Evolutionary conservation across 495 filamentous ascomycete species (phyloP).

Genomic region (Daldinia concentrica): DNA sequence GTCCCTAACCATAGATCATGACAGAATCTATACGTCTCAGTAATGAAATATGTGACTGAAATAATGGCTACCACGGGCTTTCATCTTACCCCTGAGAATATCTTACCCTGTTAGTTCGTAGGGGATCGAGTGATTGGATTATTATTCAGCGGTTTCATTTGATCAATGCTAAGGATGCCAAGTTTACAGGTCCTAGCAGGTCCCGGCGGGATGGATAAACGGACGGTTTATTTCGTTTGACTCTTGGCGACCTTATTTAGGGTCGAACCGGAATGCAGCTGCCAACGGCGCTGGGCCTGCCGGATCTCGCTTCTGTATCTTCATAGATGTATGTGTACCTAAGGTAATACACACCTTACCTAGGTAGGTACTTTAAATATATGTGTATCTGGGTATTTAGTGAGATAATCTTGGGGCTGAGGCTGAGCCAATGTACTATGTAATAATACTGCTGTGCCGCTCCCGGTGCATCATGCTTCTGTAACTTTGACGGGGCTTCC

Average conservation of each 20-base stretch:
- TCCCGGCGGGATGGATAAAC: constrained; percentile 4
- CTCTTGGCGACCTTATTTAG: constrained; percentile 14
- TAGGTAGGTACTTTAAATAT: neutral
- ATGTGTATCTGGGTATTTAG: neutral
- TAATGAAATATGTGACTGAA: neutral
- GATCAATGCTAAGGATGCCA: constrained; percentile 7
- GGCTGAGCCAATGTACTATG: neutral
- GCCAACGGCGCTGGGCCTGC: neutral
- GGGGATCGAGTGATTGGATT: neutral
- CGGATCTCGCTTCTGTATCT: neutral
- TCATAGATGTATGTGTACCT: no score
- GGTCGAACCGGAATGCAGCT: neutral
- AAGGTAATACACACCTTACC: no score
- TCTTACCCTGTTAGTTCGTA: neutral
- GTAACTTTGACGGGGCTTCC: neutral
- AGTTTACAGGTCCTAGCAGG: constrained; percentile 16
- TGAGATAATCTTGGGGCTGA: neutral
- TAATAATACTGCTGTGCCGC: neutral
- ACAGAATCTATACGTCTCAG: neutral
- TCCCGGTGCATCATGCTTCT: neutral
- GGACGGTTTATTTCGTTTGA: constrained; percentile 8
- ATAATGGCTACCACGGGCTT: neutral
- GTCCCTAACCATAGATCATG: neutral
- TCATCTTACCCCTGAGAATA: constrained; percentile 10
- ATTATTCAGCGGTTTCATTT: neutral